Percentiles rank a stretch among this genome's conserved stretches.
These are phyloP conservation scores for Mycocentrospora acerina DNA, from an alignment of 2,329 filamentous ascomycete species.

Conservation along the genomic window DNA sequence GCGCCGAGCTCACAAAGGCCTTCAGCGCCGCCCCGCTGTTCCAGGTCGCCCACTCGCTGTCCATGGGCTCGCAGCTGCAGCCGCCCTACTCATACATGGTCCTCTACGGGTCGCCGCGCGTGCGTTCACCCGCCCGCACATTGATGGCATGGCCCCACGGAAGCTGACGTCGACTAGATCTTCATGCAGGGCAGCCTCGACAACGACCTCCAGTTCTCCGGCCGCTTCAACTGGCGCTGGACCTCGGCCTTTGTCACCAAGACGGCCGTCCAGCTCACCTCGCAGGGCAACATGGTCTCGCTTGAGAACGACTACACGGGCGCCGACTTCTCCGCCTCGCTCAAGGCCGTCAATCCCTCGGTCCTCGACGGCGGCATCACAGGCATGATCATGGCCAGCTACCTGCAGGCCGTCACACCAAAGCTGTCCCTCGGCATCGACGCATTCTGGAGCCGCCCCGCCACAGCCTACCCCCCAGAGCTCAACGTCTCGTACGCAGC, in stretches of 20 bases:
- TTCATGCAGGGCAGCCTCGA: conserved; percentile 96
- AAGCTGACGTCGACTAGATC: conserved; percentile 58
- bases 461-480: conserved; percentile 83
- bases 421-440: conserved; percentile 86
- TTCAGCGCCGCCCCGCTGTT: conserved; percentile 93
- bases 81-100: conserved; percentile 95
- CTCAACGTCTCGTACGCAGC: conserved; percentile 86
- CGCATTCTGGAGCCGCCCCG: conserved; percentile 88
- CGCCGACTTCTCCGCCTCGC: conserved; percentile 84
- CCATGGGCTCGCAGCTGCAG: conserved; percentile 84
- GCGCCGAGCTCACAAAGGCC: conserved; percentile 94
- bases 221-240: conserved; percentile 94
- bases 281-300: conserved; percentile 86
- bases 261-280: conserved; percentile 80
- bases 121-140: conserved; percentile 49
- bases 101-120: conserved; percentile 90
- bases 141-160: conserved; percentile 1
- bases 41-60: conserved; percentile 95
- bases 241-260: conserved; percentile 78
- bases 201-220: conserved; percentile 83
- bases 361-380: conserved; percentile 88
- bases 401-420: conserved; percentile 89
- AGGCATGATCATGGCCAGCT: conserved; percentile 93
- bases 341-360: conserved; percentile 97
- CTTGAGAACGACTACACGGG: conserved; percentile 96